Base-by-base conservation (phyloP, 176 grass and related monocot species). In the Lolium multiflorum region DNA sequence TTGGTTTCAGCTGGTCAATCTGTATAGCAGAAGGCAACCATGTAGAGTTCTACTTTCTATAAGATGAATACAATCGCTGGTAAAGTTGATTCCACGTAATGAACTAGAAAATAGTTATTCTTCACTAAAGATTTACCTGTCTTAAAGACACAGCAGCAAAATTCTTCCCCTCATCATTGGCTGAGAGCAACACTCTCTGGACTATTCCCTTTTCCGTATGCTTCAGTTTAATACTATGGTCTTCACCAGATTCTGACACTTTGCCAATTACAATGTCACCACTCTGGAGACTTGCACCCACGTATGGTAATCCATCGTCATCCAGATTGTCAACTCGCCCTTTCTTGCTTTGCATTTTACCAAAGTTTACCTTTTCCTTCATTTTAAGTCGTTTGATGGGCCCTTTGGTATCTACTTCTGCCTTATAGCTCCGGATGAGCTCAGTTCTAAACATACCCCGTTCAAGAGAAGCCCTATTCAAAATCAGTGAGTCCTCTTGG, bases 121-220 rank as follows among this genome's bases (percentile, higher is more conserved):
- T 74, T 55, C 50, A 61, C 12, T 58, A 37, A 57, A 87, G 5
- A 67, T 61, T 77, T 91, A 96, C 97, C 93, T 98, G 94, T 88
- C 97, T 94, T 77, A 98, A 78, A 76, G 90, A 94, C 69, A 98
- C 94, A 86, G 92, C 90, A 77, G 93, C 94, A 74, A 94, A 98
- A 69, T 94, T 92, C 71, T 96, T 98, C 22, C 94, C 97, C 51
- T 96, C 97, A 85, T 98, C 97, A 88, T 96, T 98, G 37, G 97
- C 83, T 83, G 94, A 96, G 88, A 96, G 92, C 59, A 94, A 70
- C 56, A 98, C 94, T 88, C 93, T 96, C 70, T 96, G 94, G 22
- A 98, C 93, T 92, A 95, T 98, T 65, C 96, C 96, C 64, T 95
- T 98, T 83, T 98, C 96, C 38, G 96, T 98, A 84, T 98, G 96